A percentile compares a stretch with the other conserved stretches of the same genome.
phyloP scores from a whole-genome alignment of 306 rosid genomes.

The Lathyrus tuberosus region DNA sequence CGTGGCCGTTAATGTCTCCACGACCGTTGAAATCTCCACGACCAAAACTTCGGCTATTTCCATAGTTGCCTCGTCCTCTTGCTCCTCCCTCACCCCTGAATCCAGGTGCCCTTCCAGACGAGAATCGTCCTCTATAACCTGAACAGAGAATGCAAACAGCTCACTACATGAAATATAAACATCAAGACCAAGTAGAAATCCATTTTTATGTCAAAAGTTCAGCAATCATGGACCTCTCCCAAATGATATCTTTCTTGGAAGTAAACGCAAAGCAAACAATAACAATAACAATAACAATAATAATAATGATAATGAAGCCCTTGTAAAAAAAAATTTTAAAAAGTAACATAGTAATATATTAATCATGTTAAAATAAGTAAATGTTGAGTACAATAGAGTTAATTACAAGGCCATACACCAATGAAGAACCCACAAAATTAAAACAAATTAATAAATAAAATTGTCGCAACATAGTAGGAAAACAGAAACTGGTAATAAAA shows the following conservation, averaged over 20 bases:
- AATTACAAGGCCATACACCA: neutral
- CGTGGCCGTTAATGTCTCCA: constrained; percentile 23
- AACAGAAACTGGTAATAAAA: constrained; percentile 12
- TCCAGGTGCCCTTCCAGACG: constrained; percentile 59
- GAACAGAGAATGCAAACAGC: constrained; percentile 33
- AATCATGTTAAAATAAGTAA: neutral
- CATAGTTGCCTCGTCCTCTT: constrained; percentile 77
- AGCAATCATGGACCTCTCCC: neutral
- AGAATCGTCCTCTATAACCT: constrained; percentile 70
- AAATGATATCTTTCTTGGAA: neutral
- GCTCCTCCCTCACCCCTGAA: constrained; percentile 74
- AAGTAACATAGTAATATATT: no score
- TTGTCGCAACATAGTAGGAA: neutral
- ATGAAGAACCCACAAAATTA: neutral
- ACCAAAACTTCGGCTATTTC: constrained; percentile 65
- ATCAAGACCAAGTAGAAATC: neutral
- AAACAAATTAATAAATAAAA: neutral
- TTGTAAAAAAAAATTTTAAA: no score
- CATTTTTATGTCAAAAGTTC: neutral
- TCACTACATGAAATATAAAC: constrained; percentile 5
- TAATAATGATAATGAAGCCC: neutral
- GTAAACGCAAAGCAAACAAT: neutral
- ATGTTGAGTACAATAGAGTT: neutral
- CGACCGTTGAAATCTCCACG: constrained; percentile 59
- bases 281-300: neutral